Conservation (phyloP, 108 stramenopile species). For the Thalassiosira profunda region DNA sequence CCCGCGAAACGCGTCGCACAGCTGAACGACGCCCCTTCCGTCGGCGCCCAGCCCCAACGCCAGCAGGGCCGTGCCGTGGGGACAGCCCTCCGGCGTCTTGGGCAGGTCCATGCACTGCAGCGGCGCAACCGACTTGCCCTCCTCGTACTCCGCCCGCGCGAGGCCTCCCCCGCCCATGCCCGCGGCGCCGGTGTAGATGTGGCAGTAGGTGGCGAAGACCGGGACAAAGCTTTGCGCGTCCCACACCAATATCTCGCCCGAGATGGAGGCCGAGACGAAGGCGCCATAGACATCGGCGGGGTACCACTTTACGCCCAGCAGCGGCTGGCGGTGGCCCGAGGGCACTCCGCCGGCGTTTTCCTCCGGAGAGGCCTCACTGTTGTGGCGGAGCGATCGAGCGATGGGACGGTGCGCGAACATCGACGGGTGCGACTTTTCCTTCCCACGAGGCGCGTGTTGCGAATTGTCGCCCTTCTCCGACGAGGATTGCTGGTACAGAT, state of each 20-base stretch:
- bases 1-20: conserved; percentile 68
- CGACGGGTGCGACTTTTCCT: conserved; percentile 10
- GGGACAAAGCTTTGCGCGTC: conserved; percentile 61
- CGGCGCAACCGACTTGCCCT: conserved; percentile 4
- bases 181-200: not conserved
- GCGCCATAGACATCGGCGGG: conserved; percentile 68
- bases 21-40: conserved; percentile 35
- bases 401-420: conserved; percentile 41
- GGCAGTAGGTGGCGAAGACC: conserved; percentile 29
- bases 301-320: conserved; percentile 73
- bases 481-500: conserved; percentile 35
- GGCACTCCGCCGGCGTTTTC: conserved; percentile 29
- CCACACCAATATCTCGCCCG: conserved; percentile 74
- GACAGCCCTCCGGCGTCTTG: conserved; percentile 28
- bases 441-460: conserved; percentile 3
- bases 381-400: conserved; percentile 52
- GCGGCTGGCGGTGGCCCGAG: conserved; percentile 56
- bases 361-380: not conserved
- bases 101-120: conserved; percentile 41
- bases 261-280: conserved; percentile 68
- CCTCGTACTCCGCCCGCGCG: no score
- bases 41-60: conserved; percentile 38
- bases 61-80: conserved; percentile 31
- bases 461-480: not conserved
- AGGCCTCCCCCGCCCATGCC: not conserved